phyloP scores from a whole-genome alignment of 202 grass and related monocot species.

The Carex sylvatica region DNA sequence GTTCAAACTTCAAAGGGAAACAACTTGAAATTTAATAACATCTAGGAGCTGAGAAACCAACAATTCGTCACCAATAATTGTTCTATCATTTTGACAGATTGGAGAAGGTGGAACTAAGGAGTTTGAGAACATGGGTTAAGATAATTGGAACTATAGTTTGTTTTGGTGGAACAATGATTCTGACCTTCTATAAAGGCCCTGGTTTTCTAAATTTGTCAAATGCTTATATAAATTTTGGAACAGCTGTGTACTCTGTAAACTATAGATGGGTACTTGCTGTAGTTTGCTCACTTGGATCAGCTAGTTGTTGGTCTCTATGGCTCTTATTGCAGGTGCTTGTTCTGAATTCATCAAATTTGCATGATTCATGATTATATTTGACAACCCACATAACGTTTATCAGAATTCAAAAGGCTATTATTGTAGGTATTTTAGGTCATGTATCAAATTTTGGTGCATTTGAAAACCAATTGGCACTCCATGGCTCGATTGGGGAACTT shows the following conservation, averaged over 20 bases:
- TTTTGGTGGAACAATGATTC: slow-evolving; percentile 42
- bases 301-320: slow-evolving; percentile 51
- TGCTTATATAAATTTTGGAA: background rate
- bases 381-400: too few species aligned
- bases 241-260: background rate
- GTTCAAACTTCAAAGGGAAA: too few species aligned
- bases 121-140: slow-evolving; percentile 37
- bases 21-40: background rate
- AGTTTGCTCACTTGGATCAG: slow-evolving; percentile 41
- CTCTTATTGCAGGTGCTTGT: slow-evolving; percentile 49
- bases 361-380: too few species aligned
- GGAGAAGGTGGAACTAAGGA: slow-evolving; percentile 45
- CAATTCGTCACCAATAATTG: too few species aligned
- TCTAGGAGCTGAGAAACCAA: background rate
- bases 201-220: slow-evolving; percentile 24
- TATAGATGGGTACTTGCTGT: slow-evolving; percentile 44
- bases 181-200: slow-evolving; percentile 28
- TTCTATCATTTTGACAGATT: slow-evolving; percentile 26
- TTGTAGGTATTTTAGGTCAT: too few species aligned
- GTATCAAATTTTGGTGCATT: too few species aligned
- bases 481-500: too few species aligned
- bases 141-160: slow-evolving; percentile 49
- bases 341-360: too few species aligned
- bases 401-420: too few species aligned
- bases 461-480: too few species aligned